phyloP scores from a whole-genome alignment of 805 yeast genomes.

The Candida boidinii region DNA sequence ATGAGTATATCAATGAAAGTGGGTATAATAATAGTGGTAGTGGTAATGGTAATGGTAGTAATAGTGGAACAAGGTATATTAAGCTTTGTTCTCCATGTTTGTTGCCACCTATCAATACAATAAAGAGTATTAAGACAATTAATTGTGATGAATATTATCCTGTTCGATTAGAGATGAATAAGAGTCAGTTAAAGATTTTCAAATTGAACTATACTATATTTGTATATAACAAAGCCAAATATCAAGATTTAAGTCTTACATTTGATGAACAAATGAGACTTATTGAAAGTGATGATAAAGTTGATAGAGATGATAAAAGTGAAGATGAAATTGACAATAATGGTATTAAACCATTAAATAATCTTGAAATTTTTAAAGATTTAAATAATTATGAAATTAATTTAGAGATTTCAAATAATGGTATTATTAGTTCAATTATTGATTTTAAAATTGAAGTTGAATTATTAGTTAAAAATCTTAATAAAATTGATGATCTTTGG shows the following conservation, averaged over 20 bases:
- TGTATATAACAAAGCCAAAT: constrained; percentile 39
- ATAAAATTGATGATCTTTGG: constrained; percentile 48
- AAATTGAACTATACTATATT: constrained; percentile 36
- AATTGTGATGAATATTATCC: constrained; percentile 38
- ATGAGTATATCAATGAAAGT: too few relatives aligned
- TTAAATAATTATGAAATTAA: constrained; percentile 15
- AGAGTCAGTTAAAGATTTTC: constrained; percentile 28
- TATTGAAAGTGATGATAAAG: neutral
- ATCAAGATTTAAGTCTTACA: constrained; percentile 20
- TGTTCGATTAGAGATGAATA: constrained; percentile 34
- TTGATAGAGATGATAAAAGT: constrained; percentile 1
- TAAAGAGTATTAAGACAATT: constrained; percentile 37
- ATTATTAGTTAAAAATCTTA: constrained; percentile 32
- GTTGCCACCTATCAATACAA: constrained; percentile 48
- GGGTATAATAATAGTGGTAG: too few relatives aligned
- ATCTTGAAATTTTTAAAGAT: constrained; percentile 11
- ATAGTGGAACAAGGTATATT: too few relatives aligned
- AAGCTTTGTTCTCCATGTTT: constrained; percentile 53
- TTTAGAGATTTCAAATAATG: neutral
- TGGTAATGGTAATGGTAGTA: too few relatives aligned
- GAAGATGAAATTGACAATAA: constrained; percentile 3
- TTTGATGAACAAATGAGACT: constrained; percentile 10
- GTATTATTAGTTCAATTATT: constrained; percentile 19
- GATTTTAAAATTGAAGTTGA: constrained; percentile 50
- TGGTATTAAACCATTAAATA: constrained; percentile 7